A percentile compares a stretch with the other conserved stretches of the same genome.
These are phyloP conservation scores for Aspergillus sparsus DNA, from an alignment of 495 filamentous ascomycete species.

Conservation along the genomic window DNA sequence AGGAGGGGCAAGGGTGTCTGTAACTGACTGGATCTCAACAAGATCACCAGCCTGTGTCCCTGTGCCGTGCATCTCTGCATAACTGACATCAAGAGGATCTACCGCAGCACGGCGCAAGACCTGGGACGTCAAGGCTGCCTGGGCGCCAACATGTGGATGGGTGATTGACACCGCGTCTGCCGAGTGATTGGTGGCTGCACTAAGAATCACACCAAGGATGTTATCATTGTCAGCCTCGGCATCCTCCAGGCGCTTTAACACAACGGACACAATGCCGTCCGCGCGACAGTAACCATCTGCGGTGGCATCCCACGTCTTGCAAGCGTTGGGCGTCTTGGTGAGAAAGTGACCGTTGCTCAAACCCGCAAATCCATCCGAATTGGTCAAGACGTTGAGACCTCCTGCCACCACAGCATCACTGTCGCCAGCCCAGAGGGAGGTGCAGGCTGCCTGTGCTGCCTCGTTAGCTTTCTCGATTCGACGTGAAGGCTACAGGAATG, in stretches of 20 bases:
- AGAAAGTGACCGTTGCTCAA: slow-evolving; percentile 70
- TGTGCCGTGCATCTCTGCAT: slow-evolving; percentile 54
- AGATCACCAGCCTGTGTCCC: slow-evolving; percentile 47
- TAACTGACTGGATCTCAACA: slow-evolving; percentile 34
- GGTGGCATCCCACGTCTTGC: slow-evolving; percentile 67
- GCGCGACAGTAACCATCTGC: slow-evolving; percentile 73
- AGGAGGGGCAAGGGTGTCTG: slow-evolving; percentile 29
- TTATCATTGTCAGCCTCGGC: slow-evolving; percentile 49
- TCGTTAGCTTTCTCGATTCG: no score
- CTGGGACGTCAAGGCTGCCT: slow-evolving; percentile 44
- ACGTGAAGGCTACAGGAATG: no score
- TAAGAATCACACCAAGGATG: slow-evolving; percentile 45
- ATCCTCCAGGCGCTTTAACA: slow-evolving; percentile 51
- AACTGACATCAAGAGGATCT: slow-evolving; percentile 50
- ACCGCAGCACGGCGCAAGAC: slow-evolving; percentile 48
- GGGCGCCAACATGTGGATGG: slow-evolving; percentile 50
- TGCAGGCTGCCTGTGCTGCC: slow-evolving; percentile 51
- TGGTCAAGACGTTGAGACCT: slow-evolving; percentile 68
- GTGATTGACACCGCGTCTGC: slow-evolving; percentile 49
- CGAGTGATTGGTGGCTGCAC: slow-evolving; percentile 44
- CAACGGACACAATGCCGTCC: slow-evolving; percentile 46
- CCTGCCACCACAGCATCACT: slow-evolving; percentile 73
- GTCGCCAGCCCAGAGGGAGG: slow-evolving; percentile 64
- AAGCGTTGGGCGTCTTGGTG: slow-evolving; percentile 61
- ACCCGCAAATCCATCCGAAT: slow-evolving; percentile 68